Evolutionary conservation across 2,329 filamentous ascomycete genomes (phyloP), one percentile per base, ranked within the genome.

Genomic region (Exophiala calicioides): DNA sequence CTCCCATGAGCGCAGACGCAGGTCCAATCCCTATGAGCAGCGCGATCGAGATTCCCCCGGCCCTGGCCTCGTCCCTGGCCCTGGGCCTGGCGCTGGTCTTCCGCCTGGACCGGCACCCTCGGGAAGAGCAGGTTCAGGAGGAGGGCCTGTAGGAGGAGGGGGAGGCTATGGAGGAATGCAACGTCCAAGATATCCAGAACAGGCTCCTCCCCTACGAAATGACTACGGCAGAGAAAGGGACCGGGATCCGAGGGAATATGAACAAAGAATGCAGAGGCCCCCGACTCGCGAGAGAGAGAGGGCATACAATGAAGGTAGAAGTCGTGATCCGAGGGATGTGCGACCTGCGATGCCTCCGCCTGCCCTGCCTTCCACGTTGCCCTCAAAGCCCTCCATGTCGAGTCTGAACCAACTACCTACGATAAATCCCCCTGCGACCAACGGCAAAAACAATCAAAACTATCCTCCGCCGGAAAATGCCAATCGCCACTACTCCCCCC

Each of bases 111-210:
- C 37, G 7, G 31, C 38, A 19, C 24, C 44, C 10, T 51, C 47
- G 6, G 32, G 39, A 13, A 39, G 51, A 27, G 33, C 48, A 38
- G 56, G 44, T 10, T 42, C 47, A 8, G 50, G 44, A 19, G 37
- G 37, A 27, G 37, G 42, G n/a, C n/a, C n/a, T n/a, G n/a, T n/a
- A n/a, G 49, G 50, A 21, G 38, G 33, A 16, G 44, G 37, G 3
- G 57, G 50, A 30, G 50, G 46, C 7, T 59, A 56, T 55, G 57
- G 57, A 16, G 57, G 57, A 29, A 31, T 59, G n/a, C 34, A 46
- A 20, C 51, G 46, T 16, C 38, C 46, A 19, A 50, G 47, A 45
- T 53, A 50, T 39, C 33, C 34, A 12, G 51, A 53, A 20, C 26
- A 24, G 3, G 21, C 42, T 9, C 39, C 44, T 35, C 29, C 52